Evolutionary conservation across 305 asterid genomes (phyloP), one percentile per base, ranked within the genome.

Genomic region (Fraxinus sp.): DNA sequence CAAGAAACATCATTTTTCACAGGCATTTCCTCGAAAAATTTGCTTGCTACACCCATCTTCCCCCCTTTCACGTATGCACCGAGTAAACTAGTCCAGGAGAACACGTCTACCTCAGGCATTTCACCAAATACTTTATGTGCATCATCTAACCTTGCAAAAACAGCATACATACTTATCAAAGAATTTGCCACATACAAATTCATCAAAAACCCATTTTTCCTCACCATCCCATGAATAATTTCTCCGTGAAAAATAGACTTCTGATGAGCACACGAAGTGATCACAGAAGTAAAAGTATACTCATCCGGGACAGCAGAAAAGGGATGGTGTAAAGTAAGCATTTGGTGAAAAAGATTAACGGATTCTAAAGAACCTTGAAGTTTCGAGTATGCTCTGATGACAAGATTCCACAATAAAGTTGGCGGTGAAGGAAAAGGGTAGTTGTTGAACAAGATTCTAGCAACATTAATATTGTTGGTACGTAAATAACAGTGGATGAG

Each of bases 401-500:
- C 81, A 78, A 91, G 84, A 80, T 93, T 93, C 96, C 97, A 95
- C 87, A 95, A 26, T 36, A 92, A 84, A 78, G 89, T 79, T 16
- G 96, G 88, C 4, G 95, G 93, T 22, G 95, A 66, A 75, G 88
- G 85, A 83, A 83, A 80, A 72, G 94, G 97, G 39, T 88, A 85
- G 73, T 81, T 64, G 36, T 89, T 43, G 82, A 93, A 88, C 81
- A 94, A 68, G 81, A 73, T 79, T 82, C 91, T 89, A 7, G 94
- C 94, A 7, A 71, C 20, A 35, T 5, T 39, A 73, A 90, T 77
- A 52, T 86, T 85, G 66, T 87, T 79, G 75, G 85, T 83, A 81
- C 89, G 90, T 20, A 92, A 92, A 85, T 94, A 94, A 77, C 92
- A 91, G 83, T 89, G 97, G 87, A 93, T 91, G 71, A 94, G 93